Base-by-base conservation (phyloP, 1,284 basidiomycete genomes). In the Cryptococcus depauperatus region DNA sequence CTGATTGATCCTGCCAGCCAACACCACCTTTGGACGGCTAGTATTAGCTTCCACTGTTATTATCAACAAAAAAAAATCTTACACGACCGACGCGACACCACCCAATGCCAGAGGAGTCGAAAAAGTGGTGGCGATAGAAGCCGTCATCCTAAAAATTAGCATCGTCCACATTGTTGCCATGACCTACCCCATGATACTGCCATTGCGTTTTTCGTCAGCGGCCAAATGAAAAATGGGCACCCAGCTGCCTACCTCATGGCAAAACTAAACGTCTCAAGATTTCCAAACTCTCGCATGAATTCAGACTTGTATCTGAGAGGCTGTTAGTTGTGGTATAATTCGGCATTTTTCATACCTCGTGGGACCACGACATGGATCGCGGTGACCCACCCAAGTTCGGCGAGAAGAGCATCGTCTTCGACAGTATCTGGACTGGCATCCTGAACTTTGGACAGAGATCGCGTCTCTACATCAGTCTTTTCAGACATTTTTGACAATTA, bases 191-290 rank as follows among this genome's bases (percentile, higher is more conserved):
- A 56, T 55, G 38, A 59, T 57, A 50, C 54, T 55, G 23, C 16
- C 25, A 30, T 32, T 23, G 13, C 28, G 23, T n/a, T 35, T 25
- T 9, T n/a, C 16, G 35, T 37, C 33, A 44, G 21, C 41, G 37
- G 41, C 41, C n/a, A 30, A 22, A 25, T 34, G 13, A 25, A 40
- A 27, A n/a, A 27, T 26, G 37, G 30, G 16, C 11, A 46, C 49
- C 32, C 42, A n/a, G n/a, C n/a, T n/a, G n/a, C n/a, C n/a, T n/a
- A 55, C 56, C 45, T 53, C 56, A 59, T 61, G 21, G 62, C 64
- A 33, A 67, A 67, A 37, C 59, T 61, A 48, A 65, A 67, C 3
- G 65, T 67, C 40, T 61, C 62, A n/a, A 65, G 44, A 48, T 64
- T 64, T 28, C 62, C 62, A 37, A 64, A 64, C 44, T 64, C 62